These are phyloP conservation scores for Ulota crispa DNA, from an alignment of 225 moss, liverwort and hornwort species.

Conservation along the genomic window DNA sequence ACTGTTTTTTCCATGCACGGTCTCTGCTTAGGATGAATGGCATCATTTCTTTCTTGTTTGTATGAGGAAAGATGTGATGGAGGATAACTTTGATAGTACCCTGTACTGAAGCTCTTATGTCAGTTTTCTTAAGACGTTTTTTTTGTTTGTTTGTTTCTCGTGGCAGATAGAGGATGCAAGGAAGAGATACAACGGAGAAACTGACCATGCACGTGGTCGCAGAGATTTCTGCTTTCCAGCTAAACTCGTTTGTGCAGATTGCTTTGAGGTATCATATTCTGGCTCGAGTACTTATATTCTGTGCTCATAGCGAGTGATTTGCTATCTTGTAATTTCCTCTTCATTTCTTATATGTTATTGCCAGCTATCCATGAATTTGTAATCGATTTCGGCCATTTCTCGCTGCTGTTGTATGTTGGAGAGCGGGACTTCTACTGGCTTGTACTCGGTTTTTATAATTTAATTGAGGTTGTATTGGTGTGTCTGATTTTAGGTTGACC, in stretches of 20 bases:
- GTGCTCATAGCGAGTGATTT: constrained; percentile 7
- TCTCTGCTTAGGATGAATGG: not conserved
- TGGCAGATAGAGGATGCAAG: constrained; percentile 88
- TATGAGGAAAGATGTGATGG: constrained; percentile 15
- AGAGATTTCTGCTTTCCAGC: constrained; percentile 90
- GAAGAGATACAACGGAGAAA: constrained; percentile 93
- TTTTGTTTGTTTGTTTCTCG: constrained; percentile 25
- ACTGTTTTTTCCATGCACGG: constrained; percentile 13
- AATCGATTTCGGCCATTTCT: not conserved
- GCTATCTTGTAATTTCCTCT: constrained; percentile 3
- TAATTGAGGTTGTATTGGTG: constrained; percentile 13
- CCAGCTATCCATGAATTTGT: constrained; percentile 13
- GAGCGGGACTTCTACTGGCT: not conserved
- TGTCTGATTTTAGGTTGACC: constrained; percentile 52
- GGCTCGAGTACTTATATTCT: not conserved
- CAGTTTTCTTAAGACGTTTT: constrained; percentile 11
- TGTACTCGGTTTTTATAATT: not conserved
- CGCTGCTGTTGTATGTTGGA: constrained; percentile 7
- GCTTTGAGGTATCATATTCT: constrained; percentile 68
- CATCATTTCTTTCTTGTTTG: not conserved
- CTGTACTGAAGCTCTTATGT: not conserved
- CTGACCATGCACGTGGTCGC: constrained; percentile 88
- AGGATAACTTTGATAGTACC: not conserved
- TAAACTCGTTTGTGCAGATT: constrained; percentile 90
- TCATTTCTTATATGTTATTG: not conserved